These are phyloP conservation scores for Candida sithepensis DNA, from an alignment of 805 yeast genomes.

Conservation along the genomic window DNA sequence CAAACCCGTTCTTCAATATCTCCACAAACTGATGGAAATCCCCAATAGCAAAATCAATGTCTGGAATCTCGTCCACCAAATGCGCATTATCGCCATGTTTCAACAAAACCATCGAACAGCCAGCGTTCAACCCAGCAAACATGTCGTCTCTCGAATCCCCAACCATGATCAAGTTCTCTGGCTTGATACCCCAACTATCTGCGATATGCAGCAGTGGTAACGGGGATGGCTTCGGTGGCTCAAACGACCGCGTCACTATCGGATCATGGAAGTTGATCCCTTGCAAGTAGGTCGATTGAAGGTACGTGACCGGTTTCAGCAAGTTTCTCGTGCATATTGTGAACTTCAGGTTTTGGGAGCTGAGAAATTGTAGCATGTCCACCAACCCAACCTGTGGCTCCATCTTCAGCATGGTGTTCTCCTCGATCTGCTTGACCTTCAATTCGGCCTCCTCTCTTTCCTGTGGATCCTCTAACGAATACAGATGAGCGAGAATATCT, in stretches of 20 bases:
- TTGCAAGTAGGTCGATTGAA: slow-evolving; percentile 41
- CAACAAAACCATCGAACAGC: slow-evolving; percentile 53
- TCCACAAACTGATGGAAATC: slow-evolving; percentile 36
- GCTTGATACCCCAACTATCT: slow-evolving; percentile 40
- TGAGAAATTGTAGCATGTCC: slow-evolving; percentile 34
- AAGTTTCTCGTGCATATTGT: slow-evolving; percentile 64
- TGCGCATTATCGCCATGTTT: slow-evolving; percentile 48
- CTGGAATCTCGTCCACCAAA: slow-evolving; percentile 34
- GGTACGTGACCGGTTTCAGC: slow-evolving; percentile 49
- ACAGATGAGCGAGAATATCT: slow-evolving; percentile 54
- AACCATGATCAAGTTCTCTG: slow-evolving; percentile 56
- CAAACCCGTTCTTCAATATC: slow-evolving; percentile 35
- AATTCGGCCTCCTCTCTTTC: slow-evolving; percentile 42
- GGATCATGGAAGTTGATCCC: slow-evolving; percentile 40
- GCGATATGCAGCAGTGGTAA: slow-evolving; percentile 59
- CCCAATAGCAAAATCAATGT: slow-evolving; percentile 35
- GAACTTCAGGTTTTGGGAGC: slow-evolving; percentile 34
- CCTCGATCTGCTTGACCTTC: slow-evolving; percentile 50
- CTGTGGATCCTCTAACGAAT: slow-evolving; percentile 36
- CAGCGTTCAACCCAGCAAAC: slow-evolving; percentile 61
- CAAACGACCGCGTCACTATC: slow-evolving; percentile 57
- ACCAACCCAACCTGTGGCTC: slow-evolving; percentile 44
- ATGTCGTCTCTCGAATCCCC: slow-evolving; percentile 75
- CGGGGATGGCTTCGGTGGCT: slow-evolving; percentile 68
- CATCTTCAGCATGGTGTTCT: slow-evolving; percentile 60